phyloP scores from a whole-genome alignment of 139 green algal genomes.

The Tetradesmus obliquus region DNA sequence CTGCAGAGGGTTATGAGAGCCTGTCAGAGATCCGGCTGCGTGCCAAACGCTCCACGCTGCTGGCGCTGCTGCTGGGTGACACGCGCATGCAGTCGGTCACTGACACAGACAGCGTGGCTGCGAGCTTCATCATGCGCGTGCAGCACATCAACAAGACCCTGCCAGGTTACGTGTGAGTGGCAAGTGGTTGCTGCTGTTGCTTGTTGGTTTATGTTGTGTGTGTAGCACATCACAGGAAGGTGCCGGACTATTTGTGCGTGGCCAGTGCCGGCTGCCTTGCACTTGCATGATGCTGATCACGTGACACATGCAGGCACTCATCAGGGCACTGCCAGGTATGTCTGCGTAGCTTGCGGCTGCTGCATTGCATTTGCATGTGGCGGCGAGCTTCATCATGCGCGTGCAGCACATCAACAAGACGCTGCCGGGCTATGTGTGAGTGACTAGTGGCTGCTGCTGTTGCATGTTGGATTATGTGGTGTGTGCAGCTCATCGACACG shows the following conservation, averaged over 20 bases:
- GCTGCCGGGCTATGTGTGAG: not conserved
- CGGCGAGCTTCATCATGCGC: not conserved
- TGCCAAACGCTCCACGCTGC: not conserved
- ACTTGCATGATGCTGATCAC: too few relatives aligned
- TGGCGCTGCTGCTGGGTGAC: constrained; percentile 21
- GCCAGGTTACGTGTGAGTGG: constrained; percentile 1
- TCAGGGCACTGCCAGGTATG: too few relatives aligned
- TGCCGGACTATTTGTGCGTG: too few relatives aligned
- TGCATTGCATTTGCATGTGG: not conserved
- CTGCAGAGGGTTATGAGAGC: constrained; percentile 25
- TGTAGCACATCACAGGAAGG: too few relatives aligned
- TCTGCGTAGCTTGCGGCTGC: not conserved
- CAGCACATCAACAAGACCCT: not conserved
- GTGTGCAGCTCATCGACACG: too few relatives aligned
- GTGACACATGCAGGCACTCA: too few relatives aligned
- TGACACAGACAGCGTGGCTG: not conserved
- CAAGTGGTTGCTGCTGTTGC: not conserved
- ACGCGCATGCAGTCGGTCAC: not conserved
- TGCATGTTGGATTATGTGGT: not conserved
- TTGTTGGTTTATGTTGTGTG: not conserved
- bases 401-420: not conserved
- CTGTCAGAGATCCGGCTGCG: constrained; percentile 26
- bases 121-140: constrained; percentile 17
- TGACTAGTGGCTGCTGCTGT: not conserved
- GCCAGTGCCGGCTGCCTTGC: too few relatives aligned